phyloP scores from a whole-genome alignment of 1,284 basidiomycete genomes.

The Baeospora myosura region DNA sequence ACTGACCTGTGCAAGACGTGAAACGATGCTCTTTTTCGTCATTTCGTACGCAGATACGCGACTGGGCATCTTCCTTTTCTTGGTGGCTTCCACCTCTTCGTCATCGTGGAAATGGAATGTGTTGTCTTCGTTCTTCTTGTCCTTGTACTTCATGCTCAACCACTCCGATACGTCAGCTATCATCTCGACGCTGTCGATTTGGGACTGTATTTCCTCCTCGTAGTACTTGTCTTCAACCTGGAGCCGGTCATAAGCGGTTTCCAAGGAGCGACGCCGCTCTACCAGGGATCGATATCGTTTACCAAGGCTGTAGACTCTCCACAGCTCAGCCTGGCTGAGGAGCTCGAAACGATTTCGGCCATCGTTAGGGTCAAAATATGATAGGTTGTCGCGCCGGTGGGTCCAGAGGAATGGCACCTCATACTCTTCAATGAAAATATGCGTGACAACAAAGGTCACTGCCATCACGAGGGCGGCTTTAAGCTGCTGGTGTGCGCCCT shows the following conservation, averaged over 20 bases:
- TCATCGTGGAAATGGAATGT: slow-evolving; percentile 69
- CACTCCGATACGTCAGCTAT: slow-evolving; percentile 91
- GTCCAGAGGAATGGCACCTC: slow-evolving; percentile 96
- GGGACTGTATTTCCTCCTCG: slow-evolving; percentile 54
- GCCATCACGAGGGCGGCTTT: slow-evolving; percentile 71
- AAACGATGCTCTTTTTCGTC: slow-evolving; percentile 72
- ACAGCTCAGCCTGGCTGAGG: slow-evolving; percentile 74
- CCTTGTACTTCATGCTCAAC: slow-evolving; percentile 81
- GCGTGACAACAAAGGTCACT: slow-evolving; percentile 75
- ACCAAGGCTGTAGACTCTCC: slow-evolving; percentile 82
- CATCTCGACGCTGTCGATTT: slow-evolving; percentile 76
- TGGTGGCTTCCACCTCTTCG: slow-evolving; percentile 37
- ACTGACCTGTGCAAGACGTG: slow-evolving; percentile 69
- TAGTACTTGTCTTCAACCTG: slow-evolving; percentile 67
- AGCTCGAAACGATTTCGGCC: slow-evolving; percentile 51
- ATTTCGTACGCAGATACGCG: slow-evolving; percentile 84
- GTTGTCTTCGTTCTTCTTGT: slow-evolving; percentile 58
- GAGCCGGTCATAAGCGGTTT: slow-evolving; percentile 58
- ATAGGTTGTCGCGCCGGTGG: slow-evolving; percentile 88
- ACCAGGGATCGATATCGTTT: slow-evolving; percentile 81
- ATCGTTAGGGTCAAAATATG: slow-evolving; percentile 62
- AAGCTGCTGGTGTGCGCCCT: slow-evolving; percentile 53
- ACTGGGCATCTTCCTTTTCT: slow-evolving; percentile 77
- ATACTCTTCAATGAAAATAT: slow-evolving; percentile 81
- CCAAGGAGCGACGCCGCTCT: slow-evolving; percentile 63